Evolutionary conservation across 2,329 filamentous ascomycete genomes (phyloP).

Genomic region (Stromatinia cepivora): DNA sequence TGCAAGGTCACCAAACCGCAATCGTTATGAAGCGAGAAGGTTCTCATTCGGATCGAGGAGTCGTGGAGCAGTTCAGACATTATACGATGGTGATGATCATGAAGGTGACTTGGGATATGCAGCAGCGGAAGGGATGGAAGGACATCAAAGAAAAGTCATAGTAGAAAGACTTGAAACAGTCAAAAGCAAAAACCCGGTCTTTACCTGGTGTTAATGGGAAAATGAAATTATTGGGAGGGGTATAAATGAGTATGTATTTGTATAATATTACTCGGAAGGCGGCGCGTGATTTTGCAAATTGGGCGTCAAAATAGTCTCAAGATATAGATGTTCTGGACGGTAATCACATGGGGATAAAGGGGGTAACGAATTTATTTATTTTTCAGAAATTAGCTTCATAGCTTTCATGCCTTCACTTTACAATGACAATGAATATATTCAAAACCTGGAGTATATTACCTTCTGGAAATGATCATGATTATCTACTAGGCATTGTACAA

Average conservation of each 20-base stretch:
- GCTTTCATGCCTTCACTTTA: neutral
- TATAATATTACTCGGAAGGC: slow-evolving; percentile 20
- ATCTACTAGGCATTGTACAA: neutral
- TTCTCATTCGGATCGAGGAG: slow-evolving; percentile 46
- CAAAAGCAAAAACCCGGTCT: slow-evolving; percentile 92
- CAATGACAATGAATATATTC: neutral
- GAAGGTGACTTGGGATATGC: slow-evolving; percentile 95
- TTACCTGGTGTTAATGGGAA: slow-evolving; percentile 83
- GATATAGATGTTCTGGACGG: slow-evolving; percentile 23
- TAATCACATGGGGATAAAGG: slow-evolving; percentile 3
- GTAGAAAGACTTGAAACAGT: slow-evolving; percentile 94
- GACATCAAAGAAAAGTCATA: slow-evolving; percentile 89
- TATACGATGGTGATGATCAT: slow-evolving; percentile 69
- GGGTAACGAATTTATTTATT: neutral
- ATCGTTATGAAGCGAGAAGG: slow-evolving; percentile 32
- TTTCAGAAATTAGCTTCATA: neutral
- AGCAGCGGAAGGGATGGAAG: slow-evolving; percentile 90
- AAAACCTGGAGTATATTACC: neutral
- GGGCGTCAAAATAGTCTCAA: slow-evolving; percentile 20
- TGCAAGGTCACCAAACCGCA: slow-evolving; percentile 32
- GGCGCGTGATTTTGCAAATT: slow-evolving; percentile 11
- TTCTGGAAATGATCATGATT: neutral
- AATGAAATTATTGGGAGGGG: slow-evolving; percentile 15
- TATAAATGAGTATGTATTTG: slow-evolving; percentile 9
- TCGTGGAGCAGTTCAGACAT: slow-evolving; percentile 42